Conservation (phyloP, 129 eudicot species). For the Flaveria trinervia region DNA sequence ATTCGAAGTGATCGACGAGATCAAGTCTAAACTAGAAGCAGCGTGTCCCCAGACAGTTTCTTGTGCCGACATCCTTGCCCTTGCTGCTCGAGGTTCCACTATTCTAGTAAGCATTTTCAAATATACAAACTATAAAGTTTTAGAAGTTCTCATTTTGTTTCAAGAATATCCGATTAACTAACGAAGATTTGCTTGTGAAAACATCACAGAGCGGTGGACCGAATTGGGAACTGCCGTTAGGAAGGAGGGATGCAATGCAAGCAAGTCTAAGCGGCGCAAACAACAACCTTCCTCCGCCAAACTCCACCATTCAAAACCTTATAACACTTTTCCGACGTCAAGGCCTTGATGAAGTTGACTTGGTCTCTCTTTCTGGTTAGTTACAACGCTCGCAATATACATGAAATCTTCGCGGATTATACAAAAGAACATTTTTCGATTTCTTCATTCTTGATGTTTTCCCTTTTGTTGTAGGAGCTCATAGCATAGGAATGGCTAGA, state of each 20-base stretch:
- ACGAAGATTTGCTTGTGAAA: not conserved
- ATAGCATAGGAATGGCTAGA: slow-evolving; percentile 88
- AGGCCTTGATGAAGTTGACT: slow-evolving; percentile 77
- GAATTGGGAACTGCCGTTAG: slow-evolving; percentile 79
- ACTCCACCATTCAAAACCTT: slow-evolving; percentile 71
- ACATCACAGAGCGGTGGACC: slow-evolving; percentile 83
- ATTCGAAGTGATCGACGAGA: slow-evolving; percentile 84
- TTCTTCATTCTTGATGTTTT: too few relatives aligned
- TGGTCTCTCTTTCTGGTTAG: slow-evolving; percentile 90
- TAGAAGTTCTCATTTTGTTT: not conserved
- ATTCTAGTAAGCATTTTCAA: slow-evolving; percentile 55
- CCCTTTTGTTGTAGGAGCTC: slow-evolving; percentile 60
- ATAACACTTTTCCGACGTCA: slow-evolving; percentile 56
- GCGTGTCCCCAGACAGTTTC: slow-evolving; percentile 87
- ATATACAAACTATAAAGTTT: too few relatives aligned
- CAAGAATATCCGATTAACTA: slow-evolving; percentile 5
- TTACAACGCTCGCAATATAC: not conserved
- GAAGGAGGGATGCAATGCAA: slow-evolving; percentile 82
- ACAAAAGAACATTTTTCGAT: too few relatives aligned
- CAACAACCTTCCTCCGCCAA: slow-evolving; percentile 75
- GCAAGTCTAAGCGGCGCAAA: slow-evolving; percentile 72
- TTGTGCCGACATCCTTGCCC: slow-evolving; percentile 88
- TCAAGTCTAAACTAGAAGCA: slow-evolving; percentile 71
- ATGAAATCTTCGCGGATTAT: not conserved
- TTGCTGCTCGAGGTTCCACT: slow-evolving; percentile 84